Conservation (phyloP, 2,329 filamentous ascomycete species). For the Calonectria pteridis region DNA sequence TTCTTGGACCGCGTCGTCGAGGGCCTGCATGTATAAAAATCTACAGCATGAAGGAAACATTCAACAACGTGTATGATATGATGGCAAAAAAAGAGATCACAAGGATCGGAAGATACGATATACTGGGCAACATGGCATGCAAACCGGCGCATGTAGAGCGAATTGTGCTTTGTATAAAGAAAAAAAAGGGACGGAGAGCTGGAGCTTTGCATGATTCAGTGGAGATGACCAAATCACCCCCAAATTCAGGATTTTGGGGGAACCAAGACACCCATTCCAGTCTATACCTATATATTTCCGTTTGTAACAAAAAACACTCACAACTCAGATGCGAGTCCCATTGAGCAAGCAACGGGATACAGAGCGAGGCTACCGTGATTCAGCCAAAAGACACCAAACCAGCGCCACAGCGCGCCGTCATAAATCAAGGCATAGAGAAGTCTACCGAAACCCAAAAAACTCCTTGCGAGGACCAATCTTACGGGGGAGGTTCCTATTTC, state of each 20-base stretch:
- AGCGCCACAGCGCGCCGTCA: not conserved
- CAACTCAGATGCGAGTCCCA: not conserved
- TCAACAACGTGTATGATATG: constrained; percentile 28
- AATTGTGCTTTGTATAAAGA: constrained; percentile 12
- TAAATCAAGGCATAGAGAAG: constrained; percentile 28
- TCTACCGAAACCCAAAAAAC: constrained; percentile 46
- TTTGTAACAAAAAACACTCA: constrained; percentile 1
- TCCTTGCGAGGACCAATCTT: constrained; percentile 42
- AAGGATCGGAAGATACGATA: not conserved
- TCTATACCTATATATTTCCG: constrained; percentile 21
- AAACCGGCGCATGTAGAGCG: constrained; percentile 3
- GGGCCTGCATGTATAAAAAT: not conserved
- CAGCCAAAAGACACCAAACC: not conserved
- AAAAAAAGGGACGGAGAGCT: not conserved
- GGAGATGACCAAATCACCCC: constrained; percentile 10
- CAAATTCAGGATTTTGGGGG: not conserved
- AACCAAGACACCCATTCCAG: constrained; percentile 16
- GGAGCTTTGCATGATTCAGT: constrained; percentile 9
- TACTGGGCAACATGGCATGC: not conserved
- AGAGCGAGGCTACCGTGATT: not conserved
- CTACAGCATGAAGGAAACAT: not conserved
- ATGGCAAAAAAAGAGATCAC: not conserved
- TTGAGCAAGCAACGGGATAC: not conserved
- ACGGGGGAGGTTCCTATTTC: constrained; percentile 45
- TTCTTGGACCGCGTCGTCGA: not conserved